Base-by-base conservation (phyloP, 2,329 filamentous ascomycete genomes). In the Cordyceps pruinosa region DNA sequence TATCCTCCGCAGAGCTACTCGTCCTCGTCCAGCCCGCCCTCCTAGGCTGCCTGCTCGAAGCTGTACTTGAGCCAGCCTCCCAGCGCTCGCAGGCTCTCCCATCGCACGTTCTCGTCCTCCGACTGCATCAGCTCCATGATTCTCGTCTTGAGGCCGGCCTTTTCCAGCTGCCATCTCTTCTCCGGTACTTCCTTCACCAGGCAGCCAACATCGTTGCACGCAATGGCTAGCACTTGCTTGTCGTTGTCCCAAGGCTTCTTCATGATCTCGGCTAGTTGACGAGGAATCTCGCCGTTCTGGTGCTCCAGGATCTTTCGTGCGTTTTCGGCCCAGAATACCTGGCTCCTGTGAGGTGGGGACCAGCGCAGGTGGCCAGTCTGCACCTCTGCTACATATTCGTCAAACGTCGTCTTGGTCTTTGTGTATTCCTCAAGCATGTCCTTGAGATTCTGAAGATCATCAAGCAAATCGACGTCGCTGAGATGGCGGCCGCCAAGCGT, bases 81-180 rank as follows among this genome's bases (percentile, higher is more conserved):
- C 41, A 97, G 84, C 17, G 92, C 91, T 66, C 88, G 84, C 74
- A 97, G 75, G 72, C 89, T 94, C 77, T 97, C 92, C 90, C 91
- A 97, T 68, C 92, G 81, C 47, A 97, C 90, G 59, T 84, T 86
- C 76, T 96, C 91, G 66, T 96, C 90, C 58, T 85, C 80, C 68
- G 95, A 90, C 66, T 84, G 86, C 92, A 97, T 97, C 67, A 97
- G 78, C 74, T 91, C 89, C 91, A 97, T 96, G 60, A 96, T 87
- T 63, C 90, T 81, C 19, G 83, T 83, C 81, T 97, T 97, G 61
- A 97, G 73, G 0, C 90, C 90, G 44, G 91, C 72, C 74, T 86
- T 91, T 76, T 97, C 92, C 64, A 96, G 78, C 69, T 88, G 83
- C 58, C 80, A 77, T 66, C 92, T 79, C 75, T 87, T 89, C 75